Evolutionary conservation across 768 basidiomycete species (phyloP).

Genomic region (Leccinum variicolor): DNA sequence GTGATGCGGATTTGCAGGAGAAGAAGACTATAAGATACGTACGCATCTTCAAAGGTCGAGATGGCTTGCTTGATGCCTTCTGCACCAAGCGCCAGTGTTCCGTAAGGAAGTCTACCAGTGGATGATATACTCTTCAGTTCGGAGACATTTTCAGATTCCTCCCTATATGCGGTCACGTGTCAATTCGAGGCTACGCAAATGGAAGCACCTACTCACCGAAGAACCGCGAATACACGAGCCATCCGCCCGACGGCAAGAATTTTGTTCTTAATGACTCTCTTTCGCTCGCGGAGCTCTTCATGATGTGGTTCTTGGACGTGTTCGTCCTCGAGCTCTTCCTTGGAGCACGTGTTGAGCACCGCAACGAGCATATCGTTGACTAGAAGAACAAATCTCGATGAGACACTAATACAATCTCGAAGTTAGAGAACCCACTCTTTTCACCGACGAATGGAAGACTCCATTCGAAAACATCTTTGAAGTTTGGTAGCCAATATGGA

Average conservation of each 20-base stretch:
- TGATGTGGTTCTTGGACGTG: constrained; percentile 21
- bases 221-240: constrained; percentile 63
- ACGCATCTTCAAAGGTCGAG: constrained; percentile 66
- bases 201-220: constrained; percentile 43
- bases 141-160: constrained; percentile 72
- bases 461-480: constrained; percentile 99
- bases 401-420: background rate
- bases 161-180: constrained; percentile 13
- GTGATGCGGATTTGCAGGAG: background rate
- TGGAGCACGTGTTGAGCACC: constrained; percentile 91
- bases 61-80: constrained; percentile 76
- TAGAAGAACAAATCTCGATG: constrained; percentile 28
- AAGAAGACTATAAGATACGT: constrained; percentile 23
- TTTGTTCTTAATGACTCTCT: constrained; percentile 67
- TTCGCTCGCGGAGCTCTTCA: constrained; percentile 36
- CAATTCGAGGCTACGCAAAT: background rate
- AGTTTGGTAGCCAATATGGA: constrained; percentile 95
- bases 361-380: constrained; percentile 98
- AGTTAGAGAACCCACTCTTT: constrained; percentile 64
- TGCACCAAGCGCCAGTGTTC: constrained; percentile 56
- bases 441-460: constrained; percentile 95
- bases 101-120: constrained; percentile 47
- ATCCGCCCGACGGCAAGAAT: constrained; percentile 68
- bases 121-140: constrained; percentile 66
- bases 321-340: constrained; percentile 90